phyloP scores from a whole-genome alignment of 2,329 filamentous ascomycete genomes.

The Colletotrichum echinochloae region DNA sequence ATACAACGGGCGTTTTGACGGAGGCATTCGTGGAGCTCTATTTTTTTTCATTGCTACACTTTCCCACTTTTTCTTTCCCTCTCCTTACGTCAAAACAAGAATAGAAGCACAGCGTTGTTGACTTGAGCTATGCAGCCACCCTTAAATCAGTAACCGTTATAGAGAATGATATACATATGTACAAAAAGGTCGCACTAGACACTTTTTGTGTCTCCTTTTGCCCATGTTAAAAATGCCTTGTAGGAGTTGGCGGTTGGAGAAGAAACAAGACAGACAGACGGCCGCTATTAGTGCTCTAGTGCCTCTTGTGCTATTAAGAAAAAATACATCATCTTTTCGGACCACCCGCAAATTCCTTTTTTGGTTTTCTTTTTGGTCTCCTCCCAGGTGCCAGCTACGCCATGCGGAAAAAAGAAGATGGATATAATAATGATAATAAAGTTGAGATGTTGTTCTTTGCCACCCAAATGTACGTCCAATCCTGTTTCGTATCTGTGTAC shows the following conservation, averaged over 20 bases:
- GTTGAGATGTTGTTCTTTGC: constrained; percentile 28
- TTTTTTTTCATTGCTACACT: not conserved
- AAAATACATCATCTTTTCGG: not conserved
- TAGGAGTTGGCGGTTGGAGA: not conserved
- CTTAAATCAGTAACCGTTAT: not conserved
- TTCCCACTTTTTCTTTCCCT: not conserved
- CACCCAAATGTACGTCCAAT: constrained; percentile 9
- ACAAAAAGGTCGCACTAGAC: not conserved
- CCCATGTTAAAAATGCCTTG: constrained; percentile 3
- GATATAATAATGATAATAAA: not conserved
- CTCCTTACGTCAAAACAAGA: constrained; percentile 3
- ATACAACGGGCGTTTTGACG: constrained; percentile 8
- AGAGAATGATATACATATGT: not conserved
- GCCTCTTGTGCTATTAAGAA: constrained; percentile 26
- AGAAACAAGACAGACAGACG: not conserved
- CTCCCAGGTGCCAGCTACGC: constrained; percentile 10
- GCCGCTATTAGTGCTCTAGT: not conserved
- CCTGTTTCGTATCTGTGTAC: constrained; percentile 18
- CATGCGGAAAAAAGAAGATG: constrained; percentile 16
- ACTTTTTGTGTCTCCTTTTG: not conserved
- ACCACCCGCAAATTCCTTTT: not conserved
- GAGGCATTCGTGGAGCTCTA: not conserved
- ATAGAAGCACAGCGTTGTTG: constrained; percentile 3
- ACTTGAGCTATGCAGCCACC: not conserved
- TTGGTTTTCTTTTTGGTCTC: not conserved